phyloP scores from a whole-genome alignment of 805 yeast genomes.

The Isabelozyma pseudorhagii region DNA sequence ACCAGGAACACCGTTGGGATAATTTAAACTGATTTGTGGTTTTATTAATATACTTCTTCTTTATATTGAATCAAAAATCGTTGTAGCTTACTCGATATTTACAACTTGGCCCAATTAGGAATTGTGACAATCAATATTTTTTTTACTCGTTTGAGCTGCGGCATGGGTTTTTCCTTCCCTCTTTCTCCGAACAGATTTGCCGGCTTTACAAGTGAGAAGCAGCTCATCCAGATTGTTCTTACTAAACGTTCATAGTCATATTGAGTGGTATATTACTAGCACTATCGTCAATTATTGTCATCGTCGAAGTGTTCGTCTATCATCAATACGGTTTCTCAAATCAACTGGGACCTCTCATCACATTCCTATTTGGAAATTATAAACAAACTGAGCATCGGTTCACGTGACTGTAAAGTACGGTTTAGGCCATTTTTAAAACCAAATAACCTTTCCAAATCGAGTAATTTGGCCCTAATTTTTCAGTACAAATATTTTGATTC shows the following conservation, averaged over 20 bases:
- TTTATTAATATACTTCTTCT: neutral
- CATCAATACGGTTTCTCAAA: neutral
- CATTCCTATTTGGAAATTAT: neutral
- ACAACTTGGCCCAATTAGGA: conserved; percentile 1
- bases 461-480: neutral
- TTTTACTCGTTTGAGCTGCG: neutral
- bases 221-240: too few relatives aligned
- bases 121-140: neutral
- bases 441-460: neutral
- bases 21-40: neutral
- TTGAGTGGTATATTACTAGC: too few relatives aligned
- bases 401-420: neutral
- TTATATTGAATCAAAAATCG: neutral
- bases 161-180: neutral
- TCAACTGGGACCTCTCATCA: neutral
- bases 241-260: too few relatives aligned
- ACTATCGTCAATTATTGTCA: too few relatives aligned
- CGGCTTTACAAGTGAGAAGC: neutral
- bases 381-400: neutral
- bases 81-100: neutral
- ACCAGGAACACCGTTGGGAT: neutral
- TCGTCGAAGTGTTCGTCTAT: too few relatives aligned
- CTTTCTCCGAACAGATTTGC: neutral
- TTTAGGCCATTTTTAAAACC: neutral
- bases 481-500: neutral